These are phyloP conservation scores for Scleromitrula shiraiana DNA, from an alignment of 2,329 filamentous ascomycete genomes.

Conservation along the genomic window DNA sequence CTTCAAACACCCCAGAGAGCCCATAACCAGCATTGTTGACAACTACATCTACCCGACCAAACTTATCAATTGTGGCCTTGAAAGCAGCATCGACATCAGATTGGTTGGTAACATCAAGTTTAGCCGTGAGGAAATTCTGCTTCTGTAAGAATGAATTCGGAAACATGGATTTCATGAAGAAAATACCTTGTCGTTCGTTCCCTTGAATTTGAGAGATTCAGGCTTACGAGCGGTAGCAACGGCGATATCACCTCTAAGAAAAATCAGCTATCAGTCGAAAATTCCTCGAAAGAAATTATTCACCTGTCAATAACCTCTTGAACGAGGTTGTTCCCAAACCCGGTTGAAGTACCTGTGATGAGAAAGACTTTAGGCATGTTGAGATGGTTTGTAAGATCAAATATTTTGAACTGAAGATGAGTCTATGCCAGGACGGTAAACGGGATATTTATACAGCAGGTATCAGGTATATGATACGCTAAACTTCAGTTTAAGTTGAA, in stretches of 20 bases:
- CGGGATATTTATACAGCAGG: too few relatives aligned
- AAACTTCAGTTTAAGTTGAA: too few relatives aligned
- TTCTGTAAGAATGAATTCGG: neutral
- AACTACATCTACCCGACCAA: slow-evolving; percentile 49
- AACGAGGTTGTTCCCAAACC: slow-evolving; percentile 37
- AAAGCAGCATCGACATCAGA: slow-evolving; percentile 31
- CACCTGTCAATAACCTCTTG: slow-evolving; percentile 31
- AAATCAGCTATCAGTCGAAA: neutral
- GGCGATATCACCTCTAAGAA: slow-evolving; percentile 33
- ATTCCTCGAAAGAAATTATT: neutral
- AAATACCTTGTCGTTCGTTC: slow-evolving; percentile 26
- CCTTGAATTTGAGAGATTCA: slow-evolving; percentile 30
- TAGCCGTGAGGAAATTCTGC: slow-evolving; percentile 39
- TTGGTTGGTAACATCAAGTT: slow-evolving; percentile 48
- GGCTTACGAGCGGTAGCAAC: slow-evolving; percentile 39
- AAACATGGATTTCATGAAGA: neutral
- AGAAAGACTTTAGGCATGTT: slow-evolving; percentile 35
- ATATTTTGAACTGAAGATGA: too few relatives aligned
- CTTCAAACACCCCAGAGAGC: slow-evolving; percentile 45
- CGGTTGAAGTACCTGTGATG: slow-evolving; percentile 41
- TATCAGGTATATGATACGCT: too few relatives aligned
- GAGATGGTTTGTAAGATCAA: too few relatives aligned
- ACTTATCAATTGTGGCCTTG: slow-evolving; percentile 36
- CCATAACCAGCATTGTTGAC: slow-evolving; percentile 56
- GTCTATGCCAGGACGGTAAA: too few relatives aligned